These are phyloP conservation scores for Potentilla sterilis DNA, from an alignment of 306 rosid genomes.

Conservation along the genomic window DNA sequence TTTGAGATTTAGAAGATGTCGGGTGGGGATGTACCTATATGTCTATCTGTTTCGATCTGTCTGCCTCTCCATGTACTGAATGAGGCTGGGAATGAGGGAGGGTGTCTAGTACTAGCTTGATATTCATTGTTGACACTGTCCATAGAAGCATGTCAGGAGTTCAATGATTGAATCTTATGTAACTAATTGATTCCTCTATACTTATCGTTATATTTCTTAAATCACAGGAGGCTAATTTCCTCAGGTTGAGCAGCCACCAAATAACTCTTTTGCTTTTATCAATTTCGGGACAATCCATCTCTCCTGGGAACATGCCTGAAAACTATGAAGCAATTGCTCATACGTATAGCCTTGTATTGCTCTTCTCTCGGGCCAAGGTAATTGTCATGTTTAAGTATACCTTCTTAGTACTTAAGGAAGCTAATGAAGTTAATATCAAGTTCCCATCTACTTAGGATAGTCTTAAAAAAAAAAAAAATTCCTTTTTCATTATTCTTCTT, in stretches of 20 bases:
- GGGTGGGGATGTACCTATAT: neutral
- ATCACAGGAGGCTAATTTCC: conserved; percentile 53
- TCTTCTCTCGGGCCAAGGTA: conserved; percentile 87
- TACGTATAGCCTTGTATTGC: conserved; percentile 70
- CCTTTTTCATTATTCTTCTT: conserved; percentile 5
- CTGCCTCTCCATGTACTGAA: neutral
- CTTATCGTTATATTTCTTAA: conserved; percentile 7
- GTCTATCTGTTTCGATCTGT: neutral
- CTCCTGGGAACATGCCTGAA: conserved; percentile 75
- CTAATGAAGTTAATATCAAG: neutral
- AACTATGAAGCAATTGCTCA: conserved; percentile 92
- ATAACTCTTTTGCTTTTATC: conserved; percentile 72
- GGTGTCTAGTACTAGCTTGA: neutral
- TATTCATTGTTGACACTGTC: neutral
- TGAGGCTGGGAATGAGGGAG: neutral
- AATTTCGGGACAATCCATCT: conserved; percentile 73
- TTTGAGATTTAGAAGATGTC: neutral
- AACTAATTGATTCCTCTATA: neutral
- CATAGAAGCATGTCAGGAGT: neutral
- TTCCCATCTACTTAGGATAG: neutral
- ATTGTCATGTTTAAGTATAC: neutral
- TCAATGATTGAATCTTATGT: neutral
- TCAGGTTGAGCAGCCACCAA: conserved; percentile 75
- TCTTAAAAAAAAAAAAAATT: neutral
- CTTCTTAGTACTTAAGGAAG: neutral